Percentiles rank a stretch among this genome's conserved stretches.
Evolutionary conservation across 2,329 filamentous ascomycete species (phyloP).

Genomic region (Colletotrichum graminicola): DNA sequence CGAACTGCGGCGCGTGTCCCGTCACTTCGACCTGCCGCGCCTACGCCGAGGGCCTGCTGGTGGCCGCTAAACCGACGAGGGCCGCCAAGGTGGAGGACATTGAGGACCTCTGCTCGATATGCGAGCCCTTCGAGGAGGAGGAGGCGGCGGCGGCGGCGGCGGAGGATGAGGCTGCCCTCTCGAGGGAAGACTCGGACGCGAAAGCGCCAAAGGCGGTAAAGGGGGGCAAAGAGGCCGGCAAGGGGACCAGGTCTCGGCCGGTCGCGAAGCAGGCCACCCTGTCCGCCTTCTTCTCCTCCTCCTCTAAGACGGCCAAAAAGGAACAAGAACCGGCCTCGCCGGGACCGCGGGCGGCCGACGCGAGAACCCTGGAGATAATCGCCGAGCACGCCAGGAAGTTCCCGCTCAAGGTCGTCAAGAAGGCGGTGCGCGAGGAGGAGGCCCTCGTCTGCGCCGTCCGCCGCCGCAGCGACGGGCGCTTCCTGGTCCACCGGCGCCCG

Average conservation of each 20-base stretch:
- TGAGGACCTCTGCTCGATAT: constrained; percentile 64
- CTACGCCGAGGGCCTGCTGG: constrained; percentile 59
- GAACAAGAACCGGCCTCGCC: constrained; percentile 3
- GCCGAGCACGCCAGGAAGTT: constrained; percentile 63
- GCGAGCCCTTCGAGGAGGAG: constrained; percentile 59
- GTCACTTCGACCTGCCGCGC: constrained; percentile 64
- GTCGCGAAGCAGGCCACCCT: constrained; percentile 49
- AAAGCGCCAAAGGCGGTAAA: constrained; percentile 35
- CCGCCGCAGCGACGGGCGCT: constrained; percentile 56
- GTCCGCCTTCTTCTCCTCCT: constrained; percentile 51
- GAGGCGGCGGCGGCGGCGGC: constrained; percentile 44
- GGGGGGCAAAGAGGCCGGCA: constrained; percentile 2
- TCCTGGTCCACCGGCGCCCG: constrained; percentile 64
- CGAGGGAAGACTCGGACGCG: constrained; percentile 17
- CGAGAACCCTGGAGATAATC: constrained; percentile 49
- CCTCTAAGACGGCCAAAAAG: constrained; percentile 46
- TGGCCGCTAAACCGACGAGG: constrained; percentile 46
- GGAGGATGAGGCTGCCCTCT: constrained; percentile 43
- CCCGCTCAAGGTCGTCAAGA: constrained; percentile 64
- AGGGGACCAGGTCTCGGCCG: constrained; percentile 13
- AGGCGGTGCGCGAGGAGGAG: constrained; percentile 64
- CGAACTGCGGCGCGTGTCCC: constrained; percentile 66
- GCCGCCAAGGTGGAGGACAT: constrained; percentile 55
- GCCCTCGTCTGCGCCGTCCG: constrained; percentile 66
- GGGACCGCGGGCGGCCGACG: constrained; percentile 38